These are phyloP conservation scores for Orychophragmus violaceus DNA, from an alignment of 345 rosid genomes.

Conservation along the genomic window DNA sequence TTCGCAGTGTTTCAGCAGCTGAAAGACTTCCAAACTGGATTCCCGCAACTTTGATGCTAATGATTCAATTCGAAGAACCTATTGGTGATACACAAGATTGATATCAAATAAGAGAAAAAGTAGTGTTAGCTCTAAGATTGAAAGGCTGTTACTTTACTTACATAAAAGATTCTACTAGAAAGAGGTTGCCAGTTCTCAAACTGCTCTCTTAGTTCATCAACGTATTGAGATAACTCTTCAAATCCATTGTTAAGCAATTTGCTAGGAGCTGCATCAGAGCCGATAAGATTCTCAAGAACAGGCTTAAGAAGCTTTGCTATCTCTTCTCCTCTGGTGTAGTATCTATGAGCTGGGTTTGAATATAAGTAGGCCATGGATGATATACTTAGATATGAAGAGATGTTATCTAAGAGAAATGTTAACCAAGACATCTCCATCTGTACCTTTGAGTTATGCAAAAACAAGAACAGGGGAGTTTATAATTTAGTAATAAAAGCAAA, in stretches of 20 bases:
- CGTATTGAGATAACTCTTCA: conserved; percentile 59
- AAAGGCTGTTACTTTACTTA: conserved; percentile 35
- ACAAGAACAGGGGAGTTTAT: not conserved
- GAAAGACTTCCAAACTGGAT: conserved; percentile 55
- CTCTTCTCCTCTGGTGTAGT: conserved; percentile 62
- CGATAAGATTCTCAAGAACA: conserved; percentile 59
- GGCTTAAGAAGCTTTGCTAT: conserved; percentile 73
- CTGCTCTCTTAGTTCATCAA: conserved; percentile 56
- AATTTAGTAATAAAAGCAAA: not conserved
- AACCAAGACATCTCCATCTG: conserved; percentile 77
- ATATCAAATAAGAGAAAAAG: not conserved
- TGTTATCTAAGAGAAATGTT: conserved; percentile 55
- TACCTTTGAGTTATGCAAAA: conserved; percentile 34
- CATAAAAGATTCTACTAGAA: conserved; percentile 71
- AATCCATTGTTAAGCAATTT: conserved; percentile 55
- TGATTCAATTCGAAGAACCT: conserved; percentile 74
- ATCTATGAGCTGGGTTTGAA: conserved; percentile 56
- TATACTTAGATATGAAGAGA: conserved; percentile 48
- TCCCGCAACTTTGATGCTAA: conserved; percentile 51
- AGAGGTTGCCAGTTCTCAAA: conserved; percentile 64
- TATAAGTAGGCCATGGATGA: conserved; percentile 47
- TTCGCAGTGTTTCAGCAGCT: conserved; percentile 54
- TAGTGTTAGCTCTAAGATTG: too few species aligned
- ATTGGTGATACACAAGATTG: conserved; percentile 6
- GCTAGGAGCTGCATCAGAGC: conserved; percentile 53